A percentile compares a stretch with the other conserved stretches of the same genome.
Conservation (phyloP, 805 yeast genomes). For the Naumovozyma baii region DNA sequence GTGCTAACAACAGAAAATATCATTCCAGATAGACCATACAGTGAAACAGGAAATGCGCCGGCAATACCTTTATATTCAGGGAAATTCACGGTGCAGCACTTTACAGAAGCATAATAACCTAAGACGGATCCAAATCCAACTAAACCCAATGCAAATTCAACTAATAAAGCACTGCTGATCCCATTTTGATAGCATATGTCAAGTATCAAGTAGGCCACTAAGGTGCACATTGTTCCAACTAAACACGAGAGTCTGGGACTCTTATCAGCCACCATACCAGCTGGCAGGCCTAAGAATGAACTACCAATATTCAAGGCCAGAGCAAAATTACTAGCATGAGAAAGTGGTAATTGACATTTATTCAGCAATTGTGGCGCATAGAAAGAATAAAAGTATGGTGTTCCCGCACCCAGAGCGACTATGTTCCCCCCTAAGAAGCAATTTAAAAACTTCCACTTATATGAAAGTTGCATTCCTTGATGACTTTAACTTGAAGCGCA, state of each 20-base stretch:
- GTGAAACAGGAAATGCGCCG: conserved; percentile 56
- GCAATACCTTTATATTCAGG: conserved; percentile 65
- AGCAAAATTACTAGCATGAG: conserved; percentile 56
- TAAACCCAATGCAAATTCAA: conserved; percentile 41
- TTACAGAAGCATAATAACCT: conserved; percentile 49
- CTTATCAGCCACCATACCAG: conserved; percentile 57
- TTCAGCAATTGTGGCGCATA: conserved; percentile 63
- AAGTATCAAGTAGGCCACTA: conserved; percentile 45
- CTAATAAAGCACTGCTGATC: conserved; percentile 32
- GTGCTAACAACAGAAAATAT: conserved; percentile 52
- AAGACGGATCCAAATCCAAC: conserved; percentile 61
- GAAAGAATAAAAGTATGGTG: conserved; percentile 66
- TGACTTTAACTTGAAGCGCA: no score
- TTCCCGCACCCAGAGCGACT: conserved; percentile 61
- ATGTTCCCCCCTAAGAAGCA: conserved; percentile 30
- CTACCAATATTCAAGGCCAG: conserved; percentile 55
- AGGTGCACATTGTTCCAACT: conserved; percentile 46
- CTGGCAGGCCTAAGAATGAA: conserved; percentile 60
- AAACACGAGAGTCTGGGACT: conserved; percentile 42
- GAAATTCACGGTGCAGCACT: conserved; percentile 45
- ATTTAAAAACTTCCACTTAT: background rate
- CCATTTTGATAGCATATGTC: conserved; percentile 37
- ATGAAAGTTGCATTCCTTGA: background rate
- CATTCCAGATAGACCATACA: conserved; percentile 64
- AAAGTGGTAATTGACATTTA: conserved; percentile 46